phyloP scores from a whole-genome alignment of 495 filamentous ascomycete genomes.

The Neohortaea acidophila region DNA sequence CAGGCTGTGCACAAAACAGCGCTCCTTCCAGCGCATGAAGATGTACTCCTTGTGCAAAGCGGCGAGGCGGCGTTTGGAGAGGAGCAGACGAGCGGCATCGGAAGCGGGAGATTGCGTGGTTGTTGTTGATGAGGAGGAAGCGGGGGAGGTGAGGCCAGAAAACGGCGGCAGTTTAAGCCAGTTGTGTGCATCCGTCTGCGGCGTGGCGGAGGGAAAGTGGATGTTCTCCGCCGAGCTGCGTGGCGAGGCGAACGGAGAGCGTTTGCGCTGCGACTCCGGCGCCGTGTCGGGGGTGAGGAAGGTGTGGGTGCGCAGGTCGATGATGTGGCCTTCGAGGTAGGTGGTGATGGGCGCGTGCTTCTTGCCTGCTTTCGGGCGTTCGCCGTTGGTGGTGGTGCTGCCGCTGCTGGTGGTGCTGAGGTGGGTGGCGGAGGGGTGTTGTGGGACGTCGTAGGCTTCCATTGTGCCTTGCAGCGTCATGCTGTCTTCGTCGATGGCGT shows the following conservation, averaged over 20 bases:
- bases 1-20: constrained; percentile 51
- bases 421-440: constrained; percentile 19
- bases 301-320: constrained; percentile 54
- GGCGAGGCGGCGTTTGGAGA: constrained; percentile 42
- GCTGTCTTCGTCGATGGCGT: constrained; percentile 45
- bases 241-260: not conserved
- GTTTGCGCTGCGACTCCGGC: not conserved
- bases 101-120: not conserved
- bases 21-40: constrained; percentile 70
- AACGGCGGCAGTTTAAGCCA: constrained; percentile 61
- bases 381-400: no score
- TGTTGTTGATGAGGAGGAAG: not conserved
- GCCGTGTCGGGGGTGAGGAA: constrained; percentile 42
- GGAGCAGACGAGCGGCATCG: constrained; percentile 34
- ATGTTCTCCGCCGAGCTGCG: not conserved
- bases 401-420: constrained; percentile 12
- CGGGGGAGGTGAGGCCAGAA: constrained; percentile 27
- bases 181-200: constrained; percentile 49
- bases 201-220: constrained; percentile 41
- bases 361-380: constrained; percentile 13
- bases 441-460: constrained; percentile 63
- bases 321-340: constrained; percentile 62
- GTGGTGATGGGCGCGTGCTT: constrained; percentile 46
- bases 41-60: constrained; percentile 46
- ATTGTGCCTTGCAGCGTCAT: constrained; percentile 62